Evolutionary conservation across 352 stramenopile genomes (phyloP).

Genomic region (Blastocystis sp.): DNA sequence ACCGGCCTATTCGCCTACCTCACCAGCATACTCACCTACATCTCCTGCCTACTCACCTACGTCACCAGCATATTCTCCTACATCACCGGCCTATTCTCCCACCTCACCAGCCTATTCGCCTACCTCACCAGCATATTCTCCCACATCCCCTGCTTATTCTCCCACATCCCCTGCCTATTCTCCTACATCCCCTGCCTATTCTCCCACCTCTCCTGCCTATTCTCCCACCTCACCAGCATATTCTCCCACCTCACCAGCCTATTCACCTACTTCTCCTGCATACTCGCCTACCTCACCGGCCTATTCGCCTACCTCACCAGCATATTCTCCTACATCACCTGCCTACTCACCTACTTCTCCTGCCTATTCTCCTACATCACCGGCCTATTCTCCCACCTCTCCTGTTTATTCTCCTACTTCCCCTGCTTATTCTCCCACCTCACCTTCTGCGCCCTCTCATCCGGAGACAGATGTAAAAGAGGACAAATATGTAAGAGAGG

Average conservation of each 20-base stretch:
- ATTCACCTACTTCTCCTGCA: conserved; percentile 73
- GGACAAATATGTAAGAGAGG: conserved; percentile 67
- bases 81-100: conserved; percentile 73
- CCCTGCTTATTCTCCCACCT: conserved; percentile 73
- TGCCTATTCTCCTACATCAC: conserved; percentile 70
- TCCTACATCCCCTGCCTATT: conserved; percentile 65
- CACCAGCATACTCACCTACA: conserved; percentile 72
- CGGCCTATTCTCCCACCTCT: conserved; percentile 70
- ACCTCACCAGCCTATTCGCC: conserved; percentile 72
- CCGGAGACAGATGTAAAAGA: conserved; percentile 66
- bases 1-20: conserved; percentile 72
- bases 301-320: conserved; percentile 69
- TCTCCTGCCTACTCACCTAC: conserved; percentile 75
- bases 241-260: conserved; percentile 70
- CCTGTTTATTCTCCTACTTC: conserved; percentile 67
- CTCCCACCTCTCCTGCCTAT: background rate
- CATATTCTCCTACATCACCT: conserved; percentile 68
- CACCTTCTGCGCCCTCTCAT: conserved; percentile 77
- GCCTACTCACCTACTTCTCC: conserved; percentile 24
- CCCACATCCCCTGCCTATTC: conserved; percentile 63
- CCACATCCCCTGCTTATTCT: conserved; percentile 68
- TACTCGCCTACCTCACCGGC: conserved; percentile 55
- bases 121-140: conserved; percentile 72
- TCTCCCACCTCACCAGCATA: background rate
- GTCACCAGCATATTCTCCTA: conserved; percentile 74